Percentiles rank a stretch among this genome's conserved stretches.
Conservation (phyloP, 1,139 yeast genomes). For the Candida sp. region DNA sequence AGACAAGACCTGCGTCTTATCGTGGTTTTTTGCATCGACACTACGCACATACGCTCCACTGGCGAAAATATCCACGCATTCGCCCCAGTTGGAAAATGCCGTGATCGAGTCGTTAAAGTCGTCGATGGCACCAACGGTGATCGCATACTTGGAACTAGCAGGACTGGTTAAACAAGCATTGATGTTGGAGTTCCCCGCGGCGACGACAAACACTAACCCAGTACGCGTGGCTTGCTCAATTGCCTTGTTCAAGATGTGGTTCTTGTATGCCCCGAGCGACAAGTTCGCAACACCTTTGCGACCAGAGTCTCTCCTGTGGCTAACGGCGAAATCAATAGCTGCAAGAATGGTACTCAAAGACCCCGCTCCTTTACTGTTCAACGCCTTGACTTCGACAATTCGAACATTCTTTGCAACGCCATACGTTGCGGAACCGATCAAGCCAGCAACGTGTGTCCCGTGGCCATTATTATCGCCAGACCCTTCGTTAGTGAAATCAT, state of each 20-base stretch:
- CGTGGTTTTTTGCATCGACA: slow-evolving; percentile 30
- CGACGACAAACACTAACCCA: slow-evolving; percentile 82
- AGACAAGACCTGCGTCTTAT: slow-evolving; percentile 50
- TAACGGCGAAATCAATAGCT: slow-evolving; percentile 74
- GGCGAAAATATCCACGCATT: slow-evolving; percentile 84
- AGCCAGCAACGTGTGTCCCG: slow-evolving; percentile 90
- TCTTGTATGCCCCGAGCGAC: slow-evolving; percentile 76
- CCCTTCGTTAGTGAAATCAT: slow-evolving; percentile 67
- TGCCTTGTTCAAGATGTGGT: slow-evolving; percentile 70
- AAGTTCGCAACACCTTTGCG: slow-evolving; percentile 73
- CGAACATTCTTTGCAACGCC: slow-evolving; percentile 80
- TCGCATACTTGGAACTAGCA: slow-evolving; percentile 71
- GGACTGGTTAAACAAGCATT: slow-evolving; percentile 86
- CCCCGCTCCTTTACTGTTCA: slow-evolving; percentile 68
- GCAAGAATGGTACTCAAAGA: slow-evolving; percentile 67
- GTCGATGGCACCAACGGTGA: slow-evolving; percentile 89
- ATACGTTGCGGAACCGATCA: slow-evolving; percentile 76
- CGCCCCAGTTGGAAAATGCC: slow-evolving; percentile 85
- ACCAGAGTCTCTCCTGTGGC: slow-evolving; percentile 50
- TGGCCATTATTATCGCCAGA: slow-evolving; percentile 72
- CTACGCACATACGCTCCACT: slow-evolving; percentile 73
- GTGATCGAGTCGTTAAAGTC: slow-evolving; percentile 73
- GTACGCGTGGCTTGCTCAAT: slow-evolving; percentile 69
- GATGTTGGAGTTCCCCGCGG: slow-evolving; percentile 84
- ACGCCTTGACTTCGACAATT: slow-evolving; percentile 73